These are phyloP conservation scores for Amanita molliuscula DNA, from an alignment of 768 basidiomycete genomes.

Conservation along the genomic window DNA sequence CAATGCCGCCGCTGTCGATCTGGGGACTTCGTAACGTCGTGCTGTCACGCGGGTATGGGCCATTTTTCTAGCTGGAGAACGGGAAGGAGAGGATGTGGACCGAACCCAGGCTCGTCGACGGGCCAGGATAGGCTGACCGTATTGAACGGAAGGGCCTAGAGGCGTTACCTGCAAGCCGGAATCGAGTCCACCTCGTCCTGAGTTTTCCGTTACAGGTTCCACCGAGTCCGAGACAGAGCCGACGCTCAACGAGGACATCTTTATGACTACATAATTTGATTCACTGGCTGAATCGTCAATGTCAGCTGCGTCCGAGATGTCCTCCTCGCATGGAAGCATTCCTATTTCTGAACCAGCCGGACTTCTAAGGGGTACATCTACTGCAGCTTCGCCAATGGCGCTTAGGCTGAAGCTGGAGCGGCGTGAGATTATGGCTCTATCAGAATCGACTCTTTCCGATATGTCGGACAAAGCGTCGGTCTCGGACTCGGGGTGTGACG, in stretches of 20 bases:
- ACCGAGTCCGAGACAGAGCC: slow-evolving; percentile 8
- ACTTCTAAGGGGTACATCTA: background rate
- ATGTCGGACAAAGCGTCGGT: slow-evolving; percentile 40
- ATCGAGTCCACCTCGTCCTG: background rate
- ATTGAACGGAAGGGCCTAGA: slow-evolving; percentile 16
- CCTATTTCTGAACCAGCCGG: background rate
- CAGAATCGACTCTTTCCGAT: slow-evolving; percentile 28
- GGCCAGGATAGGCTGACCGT: slow-evolving; percentile 22
- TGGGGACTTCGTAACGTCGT: slow-evolving; percentile 6
- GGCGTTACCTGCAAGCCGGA: background rate
- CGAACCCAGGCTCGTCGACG: slow-evolving; percentile 23
- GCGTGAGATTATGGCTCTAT: slow-evolving; percentile 16
- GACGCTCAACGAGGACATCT: slow-evolving; percentile 19
- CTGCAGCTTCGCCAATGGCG: background rate
- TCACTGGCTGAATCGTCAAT: slow-evolving; percentile 18
- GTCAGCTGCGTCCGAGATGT: background rate
- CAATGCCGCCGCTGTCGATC: slow-evolving; percentile 1
- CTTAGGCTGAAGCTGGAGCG: background rate
- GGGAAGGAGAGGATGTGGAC: slow-evolving; percentile 44
- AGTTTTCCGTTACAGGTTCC: background rate
- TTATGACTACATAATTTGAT: slow-evolving; percentile 18
- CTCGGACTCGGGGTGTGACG: slow-evolving; percentile 37
- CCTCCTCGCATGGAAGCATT: background rate
- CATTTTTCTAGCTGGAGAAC: slow-evolving; percentile 34
- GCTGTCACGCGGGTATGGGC: slow-evolving; percentile 16